These are phyloP conservation scores for Termitomyces sp. DNA, from an alignment of 768 basidiomycete genomes.

Conservation along the genomic window DNA sequence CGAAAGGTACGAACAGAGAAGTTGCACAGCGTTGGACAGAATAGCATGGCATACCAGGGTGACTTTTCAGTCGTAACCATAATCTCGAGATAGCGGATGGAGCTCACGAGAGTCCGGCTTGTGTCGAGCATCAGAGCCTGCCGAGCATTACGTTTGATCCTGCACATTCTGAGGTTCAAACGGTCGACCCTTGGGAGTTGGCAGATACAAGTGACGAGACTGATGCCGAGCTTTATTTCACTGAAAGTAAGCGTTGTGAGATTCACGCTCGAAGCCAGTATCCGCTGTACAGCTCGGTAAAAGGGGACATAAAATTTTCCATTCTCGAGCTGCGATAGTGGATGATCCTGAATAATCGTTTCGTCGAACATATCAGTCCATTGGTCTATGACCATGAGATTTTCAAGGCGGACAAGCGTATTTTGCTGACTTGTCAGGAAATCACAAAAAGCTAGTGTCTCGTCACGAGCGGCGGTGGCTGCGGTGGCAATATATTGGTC, in stretches of 20 bases:
- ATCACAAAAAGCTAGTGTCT: not conserved
- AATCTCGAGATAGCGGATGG: not conserved
- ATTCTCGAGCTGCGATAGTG: not conserved
- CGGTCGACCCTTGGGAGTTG: not conserved
- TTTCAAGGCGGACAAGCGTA: not conserved
- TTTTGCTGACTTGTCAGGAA: not conserved
- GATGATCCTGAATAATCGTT: not conserved
- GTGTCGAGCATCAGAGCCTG: not conserved
- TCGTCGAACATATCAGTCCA: not conserved
- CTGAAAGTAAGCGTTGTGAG: not conserved
- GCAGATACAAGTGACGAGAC: not conserved
- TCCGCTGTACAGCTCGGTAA: not conserved
- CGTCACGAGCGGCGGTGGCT: not conserved
- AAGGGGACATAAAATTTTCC: not conserved
- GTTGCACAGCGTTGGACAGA: not conserved
- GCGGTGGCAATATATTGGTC: not conserved
- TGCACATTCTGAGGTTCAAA: not conserved
- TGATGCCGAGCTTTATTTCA: not conserved
- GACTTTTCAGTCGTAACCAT: not conserved
- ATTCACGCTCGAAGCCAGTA: not conserved
- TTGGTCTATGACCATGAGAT: not conserved
- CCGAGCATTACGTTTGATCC: not conserved
- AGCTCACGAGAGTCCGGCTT: not conserved
- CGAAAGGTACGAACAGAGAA: not conserved
- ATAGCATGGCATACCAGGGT: not conserved